Evolutionary conservation across 1,284 basidiomycete species (phyloP).

Genomic region (Hypsizygus ulmarius): DNA sequence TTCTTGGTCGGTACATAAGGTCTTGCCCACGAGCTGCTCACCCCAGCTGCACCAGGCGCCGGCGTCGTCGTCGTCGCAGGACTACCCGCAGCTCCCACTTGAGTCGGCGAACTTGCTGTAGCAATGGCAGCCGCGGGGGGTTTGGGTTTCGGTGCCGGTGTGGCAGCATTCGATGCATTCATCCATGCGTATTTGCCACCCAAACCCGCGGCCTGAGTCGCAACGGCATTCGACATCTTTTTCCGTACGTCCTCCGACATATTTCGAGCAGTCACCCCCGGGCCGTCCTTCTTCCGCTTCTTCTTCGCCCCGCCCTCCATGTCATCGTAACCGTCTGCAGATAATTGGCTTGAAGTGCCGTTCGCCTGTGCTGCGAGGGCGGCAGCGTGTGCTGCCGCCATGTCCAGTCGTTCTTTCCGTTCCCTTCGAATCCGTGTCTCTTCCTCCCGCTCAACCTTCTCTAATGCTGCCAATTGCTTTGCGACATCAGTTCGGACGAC

Average conservation of each 20-base stretch:
- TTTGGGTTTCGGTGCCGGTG: conserved; percentile 45
- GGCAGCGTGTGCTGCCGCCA: conserved; percentile 63
- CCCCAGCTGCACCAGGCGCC: conserved; percentile 26
- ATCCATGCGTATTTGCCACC: conserved; percentile 85
- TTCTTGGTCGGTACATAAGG: conserved; percentile 61
- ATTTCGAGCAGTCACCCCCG: conserved; percentile 78
- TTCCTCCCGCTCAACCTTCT: conserved; percentile 77
- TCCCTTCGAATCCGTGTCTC: conserved; percentile 71
- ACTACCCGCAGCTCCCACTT: conserved; percentile 1
- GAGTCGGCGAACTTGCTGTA: conserved; percentile 18
- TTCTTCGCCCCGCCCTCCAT: conserved; percentile 64
- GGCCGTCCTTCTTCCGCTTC: conserved; percentile 82
- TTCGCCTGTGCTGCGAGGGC: conserved; percentile 56
- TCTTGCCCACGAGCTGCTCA: conserved; percentile 54
- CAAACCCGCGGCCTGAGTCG: conserved; percentile 81
- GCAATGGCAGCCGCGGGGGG: conserved; percentile 35
- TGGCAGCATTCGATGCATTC: conserved; percentile 55
- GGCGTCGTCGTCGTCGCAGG: conserved; percentile 34
- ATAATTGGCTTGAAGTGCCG: conserved; percentile 30
- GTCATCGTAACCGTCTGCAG: conserved; percentile 35
- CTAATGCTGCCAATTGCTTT: conserved; percentile 71
- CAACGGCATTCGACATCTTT: conserved; percentile 85
- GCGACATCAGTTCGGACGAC: conserved; percentile 69
- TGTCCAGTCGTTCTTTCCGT: conserved; percentile 69
- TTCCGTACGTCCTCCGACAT: conserved; percentile 88